These are phyloP conservation scores for Brassica juncea DNA, from an alignment of 345 rosid species.

Conservation along the genomic window DNA sequence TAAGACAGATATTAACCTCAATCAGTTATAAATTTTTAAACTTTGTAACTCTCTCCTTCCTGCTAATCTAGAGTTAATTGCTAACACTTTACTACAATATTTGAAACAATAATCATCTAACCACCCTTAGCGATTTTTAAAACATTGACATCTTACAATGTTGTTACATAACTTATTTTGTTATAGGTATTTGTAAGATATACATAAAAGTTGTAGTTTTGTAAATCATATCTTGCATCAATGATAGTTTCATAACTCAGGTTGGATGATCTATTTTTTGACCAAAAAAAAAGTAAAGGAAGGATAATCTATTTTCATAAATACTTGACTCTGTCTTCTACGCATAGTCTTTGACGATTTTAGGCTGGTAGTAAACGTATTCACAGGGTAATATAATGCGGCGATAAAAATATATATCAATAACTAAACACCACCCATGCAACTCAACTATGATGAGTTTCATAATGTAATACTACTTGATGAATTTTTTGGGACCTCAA, in stretches of 20 bases:
- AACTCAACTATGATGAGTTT: too few species aligned
- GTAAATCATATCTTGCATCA: constrained; percentile 7
- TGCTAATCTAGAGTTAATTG: background rate
- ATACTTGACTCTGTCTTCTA: background rate
- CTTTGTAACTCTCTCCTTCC: background rate
- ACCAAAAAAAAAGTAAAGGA: background rate
- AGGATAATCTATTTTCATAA: background rate
- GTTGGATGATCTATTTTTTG: too few species aligned
- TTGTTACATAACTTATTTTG: background rate
- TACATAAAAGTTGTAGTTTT: background rate
- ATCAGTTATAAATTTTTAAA: background rate
- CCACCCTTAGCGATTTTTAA: background rate
- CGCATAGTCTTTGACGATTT: too few species aligned
- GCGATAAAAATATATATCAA: too few species aligned
- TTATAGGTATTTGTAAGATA: background rate
- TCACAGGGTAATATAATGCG: too few species aligned
- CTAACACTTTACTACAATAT: background rate
- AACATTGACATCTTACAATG: background rate
- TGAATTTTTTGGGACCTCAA: too few species aligned
- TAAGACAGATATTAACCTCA: background rate
- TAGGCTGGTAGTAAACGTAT: too few species aligned
- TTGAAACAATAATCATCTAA: background rate
- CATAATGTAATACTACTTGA: too few species aligned
- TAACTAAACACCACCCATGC: too few species aligned
- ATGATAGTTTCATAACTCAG: background rate